Base-by-base conservation (phyloP, 2,329 filamentous ascomycete species). In the Cladosporium velox region DNA sequence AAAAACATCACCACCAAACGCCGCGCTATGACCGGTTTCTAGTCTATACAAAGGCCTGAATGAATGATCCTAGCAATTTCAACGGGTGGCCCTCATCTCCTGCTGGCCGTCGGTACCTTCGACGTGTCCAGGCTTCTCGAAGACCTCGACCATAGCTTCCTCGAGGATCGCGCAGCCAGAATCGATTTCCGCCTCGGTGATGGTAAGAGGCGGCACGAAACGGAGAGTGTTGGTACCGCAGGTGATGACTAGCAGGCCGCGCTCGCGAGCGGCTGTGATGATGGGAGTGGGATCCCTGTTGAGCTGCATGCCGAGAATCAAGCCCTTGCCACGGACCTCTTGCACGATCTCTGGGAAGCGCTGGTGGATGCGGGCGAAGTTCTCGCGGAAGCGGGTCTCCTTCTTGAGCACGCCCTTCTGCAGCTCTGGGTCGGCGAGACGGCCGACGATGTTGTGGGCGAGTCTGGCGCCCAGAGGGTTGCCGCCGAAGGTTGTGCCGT, bases 401-500 rank as follows among this genome's bases (percentile, higher is more conserved):
- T 95, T 97, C 69, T 83, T 80, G 24, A 86, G 73, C 11, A 99
- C 93, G 0, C 83, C 83, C 54, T 84, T 79, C 74, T 94, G 90
- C 59, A 98, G 83, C 59, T 86, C 82, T 0, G 87, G 83, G 30
- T 92, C 88, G 0, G 91, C 85, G 5, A 99, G 86, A 28, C 92
- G 87, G 35, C 84, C 85, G 65, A 99, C 88, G 67, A 97, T 91
- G 80, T 97, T 88, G 77, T 96, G 91, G 8, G 91, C 95, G 10
- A 98, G 82, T 35, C 93, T 87, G 74, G 88, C 92, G 2, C 91
- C 93, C 47, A 97, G 85, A 8, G 93, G 93, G 81, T 97, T 97
- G 49, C 93, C 93, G 65, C 93, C 93, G 73, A 96, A 97, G 0
- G 93, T 97, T 18, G 93, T 97, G 59, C 93, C 93, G 79, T 97